phyloP scores from a whole-genome alignment of 1,284 basidiomycete species.

The Tilletia indica region DNA sequence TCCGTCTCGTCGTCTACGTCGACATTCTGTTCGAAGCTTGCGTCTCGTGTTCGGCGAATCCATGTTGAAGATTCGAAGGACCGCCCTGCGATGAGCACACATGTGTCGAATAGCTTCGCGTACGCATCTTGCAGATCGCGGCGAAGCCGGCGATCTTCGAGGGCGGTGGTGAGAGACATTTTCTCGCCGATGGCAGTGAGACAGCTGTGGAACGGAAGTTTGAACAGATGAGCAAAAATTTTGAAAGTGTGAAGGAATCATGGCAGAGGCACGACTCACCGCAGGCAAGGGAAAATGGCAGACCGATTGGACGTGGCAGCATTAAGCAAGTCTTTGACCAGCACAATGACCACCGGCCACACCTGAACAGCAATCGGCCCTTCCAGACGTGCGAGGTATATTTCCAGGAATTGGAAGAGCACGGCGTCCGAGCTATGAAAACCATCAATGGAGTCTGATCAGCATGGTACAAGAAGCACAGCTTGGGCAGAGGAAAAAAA shows the following conservation, averaged over 20 bases:
- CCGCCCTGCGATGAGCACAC: conserved; percentile 71
- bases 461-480: background rate
- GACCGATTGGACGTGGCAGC: conserved; percentile 40
- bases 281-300: conserved; percentile 56
- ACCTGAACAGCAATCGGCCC: conserved; percentile 86
- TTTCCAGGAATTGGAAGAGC: conserved; percentile 81
- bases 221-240: background rate
- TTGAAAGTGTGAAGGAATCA: conserved; percentile 66
- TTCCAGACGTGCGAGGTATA: conserved; percentile 79
- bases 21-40: background rate
- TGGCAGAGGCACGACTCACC: conserved; percentile 58
- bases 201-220: conserved; percentile 63
- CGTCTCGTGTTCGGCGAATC: conserved; percentile 63
- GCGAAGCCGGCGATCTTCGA: conserved; percentile 83
- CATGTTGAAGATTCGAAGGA: conserved; percentile 75
- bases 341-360: conserved; percentile 69
- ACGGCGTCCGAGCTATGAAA: conserved; percentile 34
- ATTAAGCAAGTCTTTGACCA: conserved; percentile 75
- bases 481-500: too few species aligned
- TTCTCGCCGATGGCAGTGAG: conserved; percentile 77
- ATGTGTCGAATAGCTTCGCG: conserved; percentile 78
- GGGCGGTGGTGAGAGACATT: conserved; percentile 74
- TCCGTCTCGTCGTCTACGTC: conserved; percentile 50
- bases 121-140: conserved; percentile 90
- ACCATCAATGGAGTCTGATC: background rate